Evolutionary conservation across 2,329 filamentous ascomycete genomes (phyloP).

Genomic region (Plectosphaerella cucumerina): DNA sequence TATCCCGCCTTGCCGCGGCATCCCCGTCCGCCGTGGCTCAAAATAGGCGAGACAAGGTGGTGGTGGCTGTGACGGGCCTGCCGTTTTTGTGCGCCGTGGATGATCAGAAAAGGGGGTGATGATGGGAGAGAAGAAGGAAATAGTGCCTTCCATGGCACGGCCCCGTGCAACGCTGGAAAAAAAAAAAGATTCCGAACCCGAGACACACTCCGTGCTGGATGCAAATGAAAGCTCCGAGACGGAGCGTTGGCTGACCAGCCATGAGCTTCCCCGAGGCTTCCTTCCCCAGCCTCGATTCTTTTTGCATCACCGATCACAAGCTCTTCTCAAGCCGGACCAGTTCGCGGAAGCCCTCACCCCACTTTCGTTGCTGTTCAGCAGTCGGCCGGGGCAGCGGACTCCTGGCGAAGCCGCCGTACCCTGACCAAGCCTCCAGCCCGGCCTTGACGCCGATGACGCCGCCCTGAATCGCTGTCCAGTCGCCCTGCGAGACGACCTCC

Average conservation of each 20-base stretch:
- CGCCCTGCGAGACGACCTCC: constrained; percentile 59
- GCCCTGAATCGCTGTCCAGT: constrained; percentile 67
- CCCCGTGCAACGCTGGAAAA: background rate
- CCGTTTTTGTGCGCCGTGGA: background rate
- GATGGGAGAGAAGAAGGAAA: background rate
- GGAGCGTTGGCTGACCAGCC: background rate
- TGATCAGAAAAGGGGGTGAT: background rate
- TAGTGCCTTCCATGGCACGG: background rate
- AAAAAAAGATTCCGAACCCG: background rate
- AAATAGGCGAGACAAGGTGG: background rate
- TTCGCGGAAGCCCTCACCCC: constrained; percentile 53
- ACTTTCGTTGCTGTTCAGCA: constrained; percentile 40
- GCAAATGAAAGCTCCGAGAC: background rate
- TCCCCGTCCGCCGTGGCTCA: background rate
- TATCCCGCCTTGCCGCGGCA: no score
- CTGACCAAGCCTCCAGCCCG: constrained; percentile 56
- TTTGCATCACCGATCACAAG: constrained; percentile 23
- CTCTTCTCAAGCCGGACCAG: constrained; percentile 48
- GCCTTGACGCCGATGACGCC: constrained; percentile 68
- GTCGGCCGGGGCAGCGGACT: constrained; percentile 49
- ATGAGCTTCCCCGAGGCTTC: no score
- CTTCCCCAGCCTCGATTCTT: no score
- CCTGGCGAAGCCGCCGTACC: constrained; percentile 52
- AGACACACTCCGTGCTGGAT: background rate
- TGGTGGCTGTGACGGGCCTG: background rate